Conservation (phyloP, 2,329 filamentous ascomycete genomes). For the Teratosphaeria zuluensis region DNA sequence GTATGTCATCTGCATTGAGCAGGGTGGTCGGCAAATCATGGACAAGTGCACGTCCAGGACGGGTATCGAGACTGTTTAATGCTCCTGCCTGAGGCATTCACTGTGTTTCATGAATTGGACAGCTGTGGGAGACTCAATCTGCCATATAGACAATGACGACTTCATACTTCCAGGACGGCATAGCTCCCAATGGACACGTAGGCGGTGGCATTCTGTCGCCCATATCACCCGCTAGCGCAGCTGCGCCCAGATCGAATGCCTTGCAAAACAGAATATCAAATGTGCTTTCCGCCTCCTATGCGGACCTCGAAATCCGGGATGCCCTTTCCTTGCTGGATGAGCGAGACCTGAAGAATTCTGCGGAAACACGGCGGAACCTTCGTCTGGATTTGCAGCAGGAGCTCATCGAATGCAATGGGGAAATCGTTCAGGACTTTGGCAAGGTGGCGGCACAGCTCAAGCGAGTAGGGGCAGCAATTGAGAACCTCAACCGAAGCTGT, state of each 20-base stretch:
- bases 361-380: conserved; percentile 68
- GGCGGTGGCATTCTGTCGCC: not conserved
- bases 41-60: not conserved
- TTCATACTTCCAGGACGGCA: conserved; percentile 1
- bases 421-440: conserved; percentile 80
- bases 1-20: not conserved
- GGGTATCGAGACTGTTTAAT: not conserved
- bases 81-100: not conserved
- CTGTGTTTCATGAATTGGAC: not conserved
- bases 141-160: conserved; percentile 1
- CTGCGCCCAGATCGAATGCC: conserved; percentile 46
- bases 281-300: conserved; percentile 84
- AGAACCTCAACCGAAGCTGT: conserved; percentile 69
- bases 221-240: not conserved
- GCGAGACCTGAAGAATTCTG: conserved; percentile 60
- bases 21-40: not conserved
- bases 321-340: conserved; percentile 69
- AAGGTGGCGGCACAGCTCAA: conserved; percentile 85
- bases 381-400: conserved; percentile 81
- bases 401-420: conserved; percentile 84
- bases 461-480: conserved; percentile 70
- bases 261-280: conserved; percentile 73
- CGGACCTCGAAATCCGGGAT: conserved; percentile 84
- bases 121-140: not conserved
- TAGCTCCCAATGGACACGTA: not conserved